phyloP scores from a whole-genome alignment of 495 filamentous ascomycete species.

The Glarea lozoyensis region DNA sequence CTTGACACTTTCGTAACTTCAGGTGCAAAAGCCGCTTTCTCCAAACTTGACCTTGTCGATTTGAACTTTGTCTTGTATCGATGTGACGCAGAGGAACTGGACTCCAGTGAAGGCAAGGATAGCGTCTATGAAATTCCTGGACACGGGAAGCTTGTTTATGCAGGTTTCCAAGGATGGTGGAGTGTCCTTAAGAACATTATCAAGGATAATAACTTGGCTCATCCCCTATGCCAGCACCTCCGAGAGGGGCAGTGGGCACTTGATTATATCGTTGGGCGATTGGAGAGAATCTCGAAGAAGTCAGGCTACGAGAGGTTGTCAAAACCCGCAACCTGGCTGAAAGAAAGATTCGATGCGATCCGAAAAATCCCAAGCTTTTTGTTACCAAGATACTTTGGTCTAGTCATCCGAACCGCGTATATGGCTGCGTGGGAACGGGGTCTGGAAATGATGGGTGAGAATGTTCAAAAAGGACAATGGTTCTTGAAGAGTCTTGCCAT shows the following conservation, averaged over 20 bases:
- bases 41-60: conserved; percentile 62
- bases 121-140: conserved; percentile 83
- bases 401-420: conserved; percentile 81
- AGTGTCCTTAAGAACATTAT: conserved; percentile 81
- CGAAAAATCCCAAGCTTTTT: conserved; percentile 79
- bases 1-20: conserved; percentile 76
- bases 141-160: conserved; percentile 80
- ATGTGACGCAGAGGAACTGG: conserved; percentile 86
- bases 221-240: conserved; percentile 87
- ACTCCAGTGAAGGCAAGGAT: conserved; percentile 68
- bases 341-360: conserved; percentile 75
- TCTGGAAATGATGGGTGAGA: conserved; percentile 66
- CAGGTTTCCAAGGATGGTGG: conserved; percentile 98
- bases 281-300: conserved; percentile 61
- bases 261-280: conserved; percentile 72
- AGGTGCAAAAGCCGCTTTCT: conserved; percentile 73
- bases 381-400: conserved; percentile 84
- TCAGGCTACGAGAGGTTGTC: conserved; percentile 49
- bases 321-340: conserved; percentile 67
- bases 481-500: conserved; percentile 82
- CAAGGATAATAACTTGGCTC: conserved; percentile 81
- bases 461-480: conserved; percentile 68
- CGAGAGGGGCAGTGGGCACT: conserved; percentile 91
- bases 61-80: conserved; percentile 89
- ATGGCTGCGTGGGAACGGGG: conserved; percentile 69